These are phyloP conservation scores for Linaria vulgaris DNA, from an alignment of 257 asterid genomes.

Conservation along the genomic window DNA sequence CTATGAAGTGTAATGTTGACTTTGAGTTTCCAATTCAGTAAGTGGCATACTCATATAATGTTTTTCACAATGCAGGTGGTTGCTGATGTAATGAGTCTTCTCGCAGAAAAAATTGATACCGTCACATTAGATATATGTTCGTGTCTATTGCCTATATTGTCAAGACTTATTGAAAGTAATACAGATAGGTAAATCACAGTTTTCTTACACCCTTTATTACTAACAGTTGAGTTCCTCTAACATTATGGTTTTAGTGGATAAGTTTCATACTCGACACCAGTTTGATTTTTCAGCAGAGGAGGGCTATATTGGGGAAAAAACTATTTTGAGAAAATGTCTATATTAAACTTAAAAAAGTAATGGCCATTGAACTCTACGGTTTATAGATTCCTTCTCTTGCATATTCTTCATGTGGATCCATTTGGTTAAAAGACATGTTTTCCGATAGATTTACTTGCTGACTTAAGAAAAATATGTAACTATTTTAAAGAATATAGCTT, in stretches of 20 bases:
- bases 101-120: slow-evolving; percentile 69
- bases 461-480: slow-evolving; percentile 12
- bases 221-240: slow-evolving; percentile 12
- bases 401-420: neutral
- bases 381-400: slow-evolving; percentile 4
- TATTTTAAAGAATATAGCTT: slow-evolving; percentile 8
- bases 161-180: slow-evolving; percentile 73
- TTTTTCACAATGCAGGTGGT: slow-evolving; percentile 62
- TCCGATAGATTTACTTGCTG: neutral
- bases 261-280: slow-evolving; percentile 6
- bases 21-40: slow-evolving; percentile 19
- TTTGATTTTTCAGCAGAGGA: slow-evolving; percentile 8
- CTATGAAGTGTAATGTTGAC: slow-evolving; percentile 19
- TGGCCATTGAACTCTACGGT: neutral
- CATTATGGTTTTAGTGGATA: slow-evolving; percentile 20
- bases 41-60: slow-evolving; percentile 9
- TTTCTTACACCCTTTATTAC: slow-evolving; percentile 3
- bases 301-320: slow-evolving; percentile 9
- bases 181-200: slow-evolving; percentile 63
- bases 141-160: slow-evolving; percentile 76
- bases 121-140: slow-evolving; percentile 84
- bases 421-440: neutral
- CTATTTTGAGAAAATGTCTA: neutral
- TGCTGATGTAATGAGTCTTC: slow-evolving; percentile 78
- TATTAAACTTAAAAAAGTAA: neutral